Evolutionary conservation across 2,329 filamentous ascomycete genomes (phyloP).

Genomic region (Paecilomyces variotii): DNA sequence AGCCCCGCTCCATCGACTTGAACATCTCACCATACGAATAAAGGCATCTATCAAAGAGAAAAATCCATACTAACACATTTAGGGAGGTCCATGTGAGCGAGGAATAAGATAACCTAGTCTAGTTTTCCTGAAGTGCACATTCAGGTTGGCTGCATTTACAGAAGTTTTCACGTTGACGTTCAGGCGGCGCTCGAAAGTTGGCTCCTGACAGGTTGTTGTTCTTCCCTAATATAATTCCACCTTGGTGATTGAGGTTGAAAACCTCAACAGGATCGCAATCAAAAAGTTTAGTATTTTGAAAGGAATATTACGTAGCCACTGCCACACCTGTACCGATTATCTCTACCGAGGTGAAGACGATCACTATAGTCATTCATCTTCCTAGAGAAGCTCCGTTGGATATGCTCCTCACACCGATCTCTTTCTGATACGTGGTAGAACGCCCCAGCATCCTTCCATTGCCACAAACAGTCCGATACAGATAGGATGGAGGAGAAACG

Average conservation of each 20-base stretch:
- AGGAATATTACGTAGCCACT: no score
- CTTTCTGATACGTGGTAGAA: constrained; percentile 44
- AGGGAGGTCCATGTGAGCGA: background rate
- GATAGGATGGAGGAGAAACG: constrained; percentile 47
- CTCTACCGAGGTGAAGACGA: no score
- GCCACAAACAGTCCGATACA: constrained; percentile 47
- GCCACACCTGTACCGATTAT: no score
- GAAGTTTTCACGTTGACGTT: background rate
- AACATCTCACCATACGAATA: background rate
- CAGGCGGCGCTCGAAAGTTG: background rate
- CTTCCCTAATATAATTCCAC: background rate
- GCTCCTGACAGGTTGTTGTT: background rate
- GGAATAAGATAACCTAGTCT: background rate
- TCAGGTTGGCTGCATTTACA: background rate
- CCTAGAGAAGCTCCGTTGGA: background rate
- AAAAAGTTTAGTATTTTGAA: background rate
- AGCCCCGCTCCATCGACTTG: background rate
- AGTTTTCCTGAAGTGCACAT: background rate
- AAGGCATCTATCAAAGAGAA: background rate
- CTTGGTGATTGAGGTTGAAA: background rate
- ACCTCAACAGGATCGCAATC: background rate
- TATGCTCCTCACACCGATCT: background rate
- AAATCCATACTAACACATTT: background rate
- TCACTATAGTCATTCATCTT: background rate
- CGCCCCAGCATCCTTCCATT: constrained; percentile 47